Conservation (phyloP, 495 filamentous ascomycete species). For the Daldinia loculata region DNA sequence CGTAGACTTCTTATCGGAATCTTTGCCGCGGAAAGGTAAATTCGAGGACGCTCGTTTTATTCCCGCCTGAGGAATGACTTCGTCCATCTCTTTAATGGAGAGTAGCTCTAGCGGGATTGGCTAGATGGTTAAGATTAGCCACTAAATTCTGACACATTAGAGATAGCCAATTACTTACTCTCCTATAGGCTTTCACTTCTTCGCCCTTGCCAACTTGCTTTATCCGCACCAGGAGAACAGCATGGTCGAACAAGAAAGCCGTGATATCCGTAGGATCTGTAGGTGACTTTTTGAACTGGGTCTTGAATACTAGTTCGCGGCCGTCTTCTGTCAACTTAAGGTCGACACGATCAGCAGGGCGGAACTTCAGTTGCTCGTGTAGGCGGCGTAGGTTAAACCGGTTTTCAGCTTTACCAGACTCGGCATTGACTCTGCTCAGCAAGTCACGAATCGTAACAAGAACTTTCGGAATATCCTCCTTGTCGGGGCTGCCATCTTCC, state of each 20-base stretch:
- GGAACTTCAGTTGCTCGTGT: slow-evolving; percentile 87
- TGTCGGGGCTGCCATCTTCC: slow-evolving; percentile 84
- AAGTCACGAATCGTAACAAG: slow-evolving; percentile 85
- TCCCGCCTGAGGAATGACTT: slow-evolving; percentile 83
- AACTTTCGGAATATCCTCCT: slow-evolving; percentile 88
- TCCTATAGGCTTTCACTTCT: slow-evolving; percentile 92
- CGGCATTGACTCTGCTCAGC: slow-evolving; percentile 86
- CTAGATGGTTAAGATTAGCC: slow-evolving; percentile 46
- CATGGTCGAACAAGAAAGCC: slow-evolving; percentile 95
- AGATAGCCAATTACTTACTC: slow-evolving; percentile 52
- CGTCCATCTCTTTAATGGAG: slow-evolving; percentile 95
- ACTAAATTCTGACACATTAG: slow-evolving; percentile 14
- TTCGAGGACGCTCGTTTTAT: slow-evolving; percentile 92
- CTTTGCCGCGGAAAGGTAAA: slow-evolving; percentile 70
- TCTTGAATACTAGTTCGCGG: slow-evolving; percentile 92
- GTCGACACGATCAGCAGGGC: slow-evolving; percentile 87
- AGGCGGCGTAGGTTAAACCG: slow-evolving; percentile 94
- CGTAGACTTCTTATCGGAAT: slow-evolving; percentile 60
- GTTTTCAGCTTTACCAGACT: slow-evolving; percentile 97
- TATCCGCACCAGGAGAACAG: slow-evolving; percentile 84
- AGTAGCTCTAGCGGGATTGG: slow-evolving; percentile 95
- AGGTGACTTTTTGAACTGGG: slow-evolving; percentile 88
- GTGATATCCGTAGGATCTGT: slow-evolving; percentile 89
- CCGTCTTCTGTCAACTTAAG: slow-evolving; percentile 93
- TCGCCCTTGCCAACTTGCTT: slow-evolving; percentile 93